Evolutionary conservation across 176 grass and related monocot genomes (phyloP), one percentile per base, ranked within the genome.

Genomic region (Saccharum officinarum): DNA sequence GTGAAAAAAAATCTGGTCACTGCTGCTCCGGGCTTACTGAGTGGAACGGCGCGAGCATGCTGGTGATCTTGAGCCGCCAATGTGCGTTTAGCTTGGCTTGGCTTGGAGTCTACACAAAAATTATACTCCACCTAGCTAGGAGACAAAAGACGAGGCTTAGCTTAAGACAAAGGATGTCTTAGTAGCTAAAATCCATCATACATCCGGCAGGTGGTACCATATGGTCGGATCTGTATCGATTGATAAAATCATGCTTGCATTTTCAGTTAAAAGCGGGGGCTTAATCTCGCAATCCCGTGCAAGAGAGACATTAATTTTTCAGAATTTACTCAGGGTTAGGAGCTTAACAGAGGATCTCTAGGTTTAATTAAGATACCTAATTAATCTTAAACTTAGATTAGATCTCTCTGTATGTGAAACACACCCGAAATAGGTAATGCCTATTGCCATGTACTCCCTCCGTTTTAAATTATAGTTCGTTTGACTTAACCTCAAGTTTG

Each of bases 21-120:
- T 4, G 39, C 12, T 8, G 20, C 5, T 4, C 34, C 39, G 74
- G 22, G 23, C 6, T 78, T 64, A 25, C 25, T 5, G 7, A n/a
- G n/a, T 3, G 12, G 44, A 11, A 46, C 12, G 44, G 4, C 10
- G 12, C 10, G 11, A 13, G 44, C 44, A 46, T 46, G 44, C 44
- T 46, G 38, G n/a, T 6, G 23, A 45, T 42, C 60, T 65, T 65
- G 59, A 79, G 55, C 34, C 8, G 31, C 52, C 6, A 14, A 25
- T 78, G 39, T 10, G 1, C 5, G 8, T 46, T 41, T 79, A 47
- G 26, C 61, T 49, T 80, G 41, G 61, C 60, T 47, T 79, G 60
- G 61, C 59, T 66, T 79, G 77, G 25, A 80, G 61, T 45, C 44
- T 80, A 67, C 41, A 67, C 28, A 34, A 67, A 47, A 46, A 34